Evolutionary conservation across 306 rosid species (phyloP).

Genomic region (Ammopiptanthus mongolicus): DNA sequence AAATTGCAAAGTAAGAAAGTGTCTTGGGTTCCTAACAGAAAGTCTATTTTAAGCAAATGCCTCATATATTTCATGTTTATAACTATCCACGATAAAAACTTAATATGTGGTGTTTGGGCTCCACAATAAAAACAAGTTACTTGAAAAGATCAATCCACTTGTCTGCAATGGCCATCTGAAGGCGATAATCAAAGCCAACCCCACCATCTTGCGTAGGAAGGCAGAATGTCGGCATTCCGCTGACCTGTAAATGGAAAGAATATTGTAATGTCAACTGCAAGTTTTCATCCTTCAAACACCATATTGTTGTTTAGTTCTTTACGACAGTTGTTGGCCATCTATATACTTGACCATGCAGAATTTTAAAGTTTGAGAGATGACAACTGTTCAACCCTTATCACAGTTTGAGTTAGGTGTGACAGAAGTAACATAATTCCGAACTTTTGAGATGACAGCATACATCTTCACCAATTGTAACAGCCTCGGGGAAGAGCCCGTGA

Average conservation of each 20-base stretch:
- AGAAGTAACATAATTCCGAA: conserved; percentile 3
- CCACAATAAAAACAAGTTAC: conserved; percentile 37
- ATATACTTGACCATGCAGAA: conserved; percentile 10
- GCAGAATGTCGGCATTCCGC: conserved; percentile 98
- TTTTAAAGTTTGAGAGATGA: neutral
- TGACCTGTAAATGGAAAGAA: conserved; percentile 61
- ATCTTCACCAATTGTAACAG: conserved; percentile 93
- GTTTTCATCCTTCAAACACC: conserved; percentile 13
- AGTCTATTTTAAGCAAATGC: neutral
- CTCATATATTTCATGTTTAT: conserved; percentile 1
- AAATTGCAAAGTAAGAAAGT: neutral
- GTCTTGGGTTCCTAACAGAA: too few species aligned
- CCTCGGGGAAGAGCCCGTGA: conserved; percentile 93
- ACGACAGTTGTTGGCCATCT: neutral
- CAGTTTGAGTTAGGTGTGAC: conserved; percentile 5
- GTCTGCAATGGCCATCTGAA: conserved; percentile 97
- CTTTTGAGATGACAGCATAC: conserved; percentile 48
- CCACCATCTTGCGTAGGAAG: conserved; percentile 85
- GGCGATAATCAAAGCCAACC: conserved; percentile 90
- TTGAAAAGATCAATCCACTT: conserved; percentile 96
- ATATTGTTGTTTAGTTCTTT: neutral
- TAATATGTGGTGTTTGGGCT: conserved; percentile 11
- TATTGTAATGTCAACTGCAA: neutral
- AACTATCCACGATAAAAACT: conserved; percentile 5
- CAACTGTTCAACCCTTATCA: neutral